A percentile compares a stretch with the other conserved stretches of the same genome.
Evolutionary conservation across 1,284 basidiomycete species (phyloP).

Genomic region (Nidula niveotomentosa): DNA sequence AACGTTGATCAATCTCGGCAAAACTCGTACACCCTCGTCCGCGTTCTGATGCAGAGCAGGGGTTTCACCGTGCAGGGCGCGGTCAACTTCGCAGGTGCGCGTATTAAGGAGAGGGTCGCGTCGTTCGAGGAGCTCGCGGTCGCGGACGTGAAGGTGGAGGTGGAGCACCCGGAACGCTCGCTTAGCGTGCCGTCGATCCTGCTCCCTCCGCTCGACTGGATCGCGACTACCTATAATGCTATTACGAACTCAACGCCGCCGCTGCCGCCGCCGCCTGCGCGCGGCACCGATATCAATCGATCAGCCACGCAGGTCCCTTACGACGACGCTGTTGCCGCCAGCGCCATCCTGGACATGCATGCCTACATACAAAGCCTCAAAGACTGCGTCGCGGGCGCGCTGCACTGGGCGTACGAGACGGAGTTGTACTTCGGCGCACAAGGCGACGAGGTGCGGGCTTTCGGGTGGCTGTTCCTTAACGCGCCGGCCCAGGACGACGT

Average conservation of each 20-base stretch:
- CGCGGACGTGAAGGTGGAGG: constrained; percentile 5
- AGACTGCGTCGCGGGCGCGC: constrained; percentile 48
- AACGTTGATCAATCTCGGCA: constrained; percentile 36
- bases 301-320: not conserved
- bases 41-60: constrained; percentile 37
- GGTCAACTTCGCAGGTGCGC: constrained; percentile 39
- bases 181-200: not conserved
- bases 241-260: not conserved
- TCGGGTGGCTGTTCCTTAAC: constrained; percentile 61
- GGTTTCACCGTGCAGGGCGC: constrained; percentile 45
- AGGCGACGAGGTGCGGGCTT: constrained; percentile 54
- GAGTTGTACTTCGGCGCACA: constrained; percentile 55
- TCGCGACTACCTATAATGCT: not conserved
- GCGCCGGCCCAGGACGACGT: not conserved
- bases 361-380: constrained; percentile 46
- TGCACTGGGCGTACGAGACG: constrained; percentile 63
- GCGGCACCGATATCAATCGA: not conserved
- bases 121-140: constrained; percentile 33
- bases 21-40: constrained; percentile 41
- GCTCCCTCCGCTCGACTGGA: not conserved
- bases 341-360: constrained; percentile 25
- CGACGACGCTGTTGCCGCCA: constrained; percentile 10
- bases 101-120: constrained; percentile 37
- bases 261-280: not conserved
- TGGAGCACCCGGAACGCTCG: constrained; percentile 3